phyloP scores from a whole-genome alignment of 164 flowering plant species.

The Annona cherimola region DNA sequence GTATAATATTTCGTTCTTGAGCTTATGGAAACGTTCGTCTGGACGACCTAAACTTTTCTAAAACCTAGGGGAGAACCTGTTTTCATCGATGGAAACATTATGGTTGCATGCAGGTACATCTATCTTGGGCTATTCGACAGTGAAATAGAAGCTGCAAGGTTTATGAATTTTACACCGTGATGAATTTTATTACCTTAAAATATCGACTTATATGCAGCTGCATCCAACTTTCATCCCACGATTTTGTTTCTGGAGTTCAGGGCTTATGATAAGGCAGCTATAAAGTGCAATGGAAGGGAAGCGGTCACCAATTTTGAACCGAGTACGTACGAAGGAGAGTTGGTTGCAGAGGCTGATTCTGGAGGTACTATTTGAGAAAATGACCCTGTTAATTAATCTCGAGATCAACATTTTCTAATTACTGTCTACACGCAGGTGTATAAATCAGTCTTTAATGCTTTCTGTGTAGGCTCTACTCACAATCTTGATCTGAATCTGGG shows the following conservation, averaged over 20 bases:
- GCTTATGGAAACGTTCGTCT: not conserved
- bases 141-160: conserved; percentile 99
- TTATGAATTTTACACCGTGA: conserved; percentile 43
- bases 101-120: conserved; percentile 87
- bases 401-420: not conserved
- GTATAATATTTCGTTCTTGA: not conserved
- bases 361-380: conserved; percentile 36
- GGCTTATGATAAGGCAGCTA: conserved; percentile 97
- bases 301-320: conserved; percentile 93
- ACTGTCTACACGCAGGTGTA: not conserved
- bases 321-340: conserved; percentile 57
- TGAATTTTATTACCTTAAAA: conserved; percentile 21
- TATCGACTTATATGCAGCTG: conserved; percentile 31
- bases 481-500: conserved; percentile 68
- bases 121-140: conserved; percentile 96
- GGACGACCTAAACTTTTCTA: not conserved
- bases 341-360: conserved; percentile 28
- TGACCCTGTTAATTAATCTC: not conserved
- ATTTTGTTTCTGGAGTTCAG: conserved; percentile 55
- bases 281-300: conserved; percentile 81
- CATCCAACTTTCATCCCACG: conserved; percentile 38
- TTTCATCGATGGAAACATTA: conserved; percentile 22
- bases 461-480: conserved; percentile 29
- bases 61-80: conserved; percentile 9
- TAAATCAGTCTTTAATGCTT: not conserved